Conservation (phyloP, 768 basidiomycete genomes). For the Calocybe cyanea region DNA sequence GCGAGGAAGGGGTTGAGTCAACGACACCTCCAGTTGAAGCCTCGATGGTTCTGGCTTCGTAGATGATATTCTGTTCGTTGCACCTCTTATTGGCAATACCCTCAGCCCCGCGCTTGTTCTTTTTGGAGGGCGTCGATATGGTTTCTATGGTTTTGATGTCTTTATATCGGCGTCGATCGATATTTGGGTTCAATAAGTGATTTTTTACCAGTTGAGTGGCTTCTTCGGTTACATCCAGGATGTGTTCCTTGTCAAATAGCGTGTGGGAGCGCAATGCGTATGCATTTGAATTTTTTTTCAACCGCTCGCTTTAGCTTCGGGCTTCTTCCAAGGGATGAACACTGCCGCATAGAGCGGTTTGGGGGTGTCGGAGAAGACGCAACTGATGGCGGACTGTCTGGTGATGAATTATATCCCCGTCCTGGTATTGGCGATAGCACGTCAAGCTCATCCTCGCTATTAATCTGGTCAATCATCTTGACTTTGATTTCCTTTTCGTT, state of each 20-base stretch:
- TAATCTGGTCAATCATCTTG: slow-evolving; percentile 2
- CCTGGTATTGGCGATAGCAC: slow-evolving; percentile 16
- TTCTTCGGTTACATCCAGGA: no score
- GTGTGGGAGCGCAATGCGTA: no score
- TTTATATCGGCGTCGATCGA: neutral
- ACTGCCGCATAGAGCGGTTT: neutral
- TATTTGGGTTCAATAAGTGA: no score
- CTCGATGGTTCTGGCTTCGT: neutral
- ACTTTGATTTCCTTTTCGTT: slow-evolving; percentile 2
- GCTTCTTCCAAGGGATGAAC: no score
- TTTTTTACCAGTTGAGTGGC: no score
- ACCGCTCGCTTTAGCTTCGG: no score
- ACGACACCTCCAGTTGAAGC: neutral
- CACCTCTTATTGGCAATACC: neutral
- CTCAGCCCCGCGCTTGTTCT: neutral
- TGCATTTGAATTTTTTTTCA: no score
- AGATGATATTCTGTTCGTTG: neutral
- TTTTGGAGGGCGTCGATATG: neutral
- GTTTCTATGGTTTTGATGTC: neutral
- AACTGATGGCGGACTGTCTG: neutral
- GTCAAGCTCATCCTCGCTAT: slow-evolving; percentile 22
- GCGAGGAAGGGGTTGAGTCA: neutral
- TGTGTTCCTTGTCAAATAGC: no score
- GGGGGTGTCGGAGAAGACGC: neutral
- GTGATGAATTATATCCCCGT: slow-evolving; percentile 1